Base-by-base conservation (phyloP, 2,329 filamentous ascomycete genomes). In the Xylariaceae sp. region DNA sequence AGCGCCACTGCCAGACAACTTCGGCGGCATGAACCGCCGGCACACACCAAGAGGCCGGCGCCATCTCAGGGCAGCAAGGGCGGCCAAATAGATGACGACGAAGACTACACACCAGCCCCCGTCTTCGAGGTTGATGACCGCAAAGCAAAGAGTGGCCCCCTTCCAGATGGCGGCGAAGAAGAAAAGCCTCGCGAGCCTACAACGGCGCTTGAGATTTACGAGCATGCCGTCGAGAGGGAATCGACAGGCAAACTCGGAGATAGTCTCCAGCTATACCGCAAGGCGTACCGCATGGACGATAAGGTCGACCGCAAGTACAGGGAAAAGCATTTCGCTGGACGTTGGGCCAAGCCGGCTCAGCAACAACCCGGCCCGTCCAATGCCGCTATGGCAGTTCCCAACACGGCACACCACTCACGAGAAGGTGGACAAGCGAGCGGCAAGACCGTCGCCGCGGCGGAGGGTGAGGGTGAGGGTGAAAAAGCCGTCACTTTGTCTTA, bases 181-280 rank as follows among this genome's bases (percentile, higher is more conserved):
- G 37, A 42, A 11, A 30, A 33, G 18, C 24, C 44, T 14, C 41
- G 49, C 23, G 54, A 61, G 33, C 54, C 51, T 11, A 44, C 49
- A 28, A 55, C 89, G 9, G 92, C 92, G 1, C 65, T 98, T 12
- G 92, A 97, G 53, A 86, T 95, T 61, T 97, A 92, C 55, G 92
- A 97, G 60, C 79, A 78, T 58, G 92, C 90, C 3, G 89, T 95
- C 40, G 85, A 94, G 63, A 88, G 82, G 61, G 92, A 98, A 64
- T 76, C 74, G 0, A 78, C 85, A 53, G 92, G 92, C 1, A 92
- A 79, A 47, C 70, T 97, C 35, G 88, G 89, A 4, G 90, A 97
- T 47, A 97, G 90, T 58, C 61, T 98, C 39, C 79, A 76, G 49
- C 74, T 94, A 35, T 98, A 98, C 62, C 79, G 92, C 32, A 88